Conservation (phyloP, 306 rosid species). For the Trichosanthes truncata region DNA sequence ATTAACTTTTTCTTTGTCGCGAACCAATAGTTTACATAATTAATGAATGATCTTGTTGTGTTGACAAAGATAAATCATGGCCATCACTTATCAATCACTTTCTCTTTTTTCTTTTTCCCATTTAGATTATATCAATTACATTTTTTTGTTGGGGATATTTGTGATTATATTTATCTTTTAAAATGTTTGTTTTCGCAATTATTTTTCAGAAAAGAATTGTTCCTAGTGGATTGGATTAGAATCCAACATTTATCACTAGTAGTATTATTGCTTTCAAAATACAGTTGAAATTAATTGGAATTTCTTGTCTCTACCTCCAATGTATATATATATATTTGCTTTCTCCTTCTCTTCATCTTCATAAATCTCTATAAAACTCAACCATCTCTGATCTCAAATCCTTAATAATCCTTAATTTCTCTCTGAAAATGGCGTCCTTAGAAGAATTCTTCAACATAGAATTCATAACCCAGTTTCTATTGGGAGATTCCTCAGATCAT, state of each 20-base stretch:
- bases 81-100: background rate
- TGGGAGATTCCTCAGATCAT: slow-evolving; percentile 28
- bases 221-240: background rate
- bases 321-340: background rate
- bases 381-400: background rate
- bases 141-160: background rate
- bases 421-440: slow-evolving; percentile 6
- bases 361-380: background rate
- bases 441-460: slow-evolving; percentile 24
- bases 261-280: background rate
- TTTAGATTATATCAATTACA: background rate
- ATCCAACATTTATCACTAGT: background rate
- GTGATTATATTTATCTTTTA: background rate
- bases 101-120: background rate
- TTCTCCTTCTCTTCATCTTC: background rate
- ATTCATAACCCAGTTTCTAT: slow-evolving; percentile 27
- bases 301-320: background rate
- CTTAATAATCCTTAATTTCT: background rate
- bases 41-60: background rate
- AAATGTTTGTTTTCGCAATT: background rate
- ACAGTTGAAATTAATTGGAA: background rate
- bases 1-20: too few relatives aligned
- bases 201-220: background rate
- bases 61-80: background rate
- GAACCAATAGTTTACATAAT: background rate